Evolutionary conservation across 75 land plant species (phyloP).

Genomic region (Pseudotsuga menziesii): DNA sequence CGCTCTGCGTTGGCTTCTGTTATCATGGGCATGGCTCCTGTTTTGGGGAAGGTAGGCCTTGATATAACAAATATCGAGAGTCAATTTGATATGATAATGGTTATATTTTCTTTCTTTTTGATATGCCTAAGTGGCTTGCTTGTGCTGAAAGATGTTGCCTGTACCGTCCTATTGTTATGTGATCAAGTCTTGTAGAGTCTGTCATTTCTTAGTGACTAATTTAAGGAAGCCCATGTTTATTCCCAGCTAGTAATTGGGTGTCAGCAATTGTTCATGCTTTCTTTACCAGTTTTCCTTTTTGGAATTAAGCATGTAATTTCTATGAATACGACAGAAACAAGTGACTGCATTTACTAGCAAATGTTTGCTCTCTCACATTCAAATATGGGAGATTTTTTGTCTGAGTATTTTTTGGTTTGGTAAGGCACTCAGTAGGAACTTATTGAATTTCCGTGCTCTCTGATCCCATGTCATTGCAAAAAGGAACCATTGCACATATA

Average conservation of each 20-base stretch:
- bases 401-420: too few relatives aligned
- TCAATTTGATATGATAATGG: too few relatives aligned
- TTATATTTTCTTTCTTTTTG: neutral
- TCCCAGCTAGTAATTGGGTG: neutral
- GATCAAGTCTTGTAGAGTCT: too few relatives aligned
- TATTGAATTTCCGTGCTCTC: neutral
- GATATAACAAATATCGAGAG: neutral
- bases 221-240: neutral
- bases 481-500: neutral
- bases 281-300: neutral
- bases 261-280: neutral
- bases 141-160: neutral
- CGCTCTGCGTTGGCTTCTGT: slow-evolving; percentile 98
- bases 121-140: neutral
- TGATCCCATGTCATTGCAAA: neutral
- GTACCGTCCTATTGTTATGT: too few relatives aligned
- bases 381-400: too few relatives aligned
- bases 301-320: neutral
- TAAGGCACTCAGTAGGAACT: too few relatives aligned
- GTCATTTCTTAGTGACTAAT: neutral
- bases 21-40: slow-evolving; percentile 98
- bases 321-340: neutral
- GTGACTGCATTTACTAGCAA: neutral
- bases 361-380: neutral
- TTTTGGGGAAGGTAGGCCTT: slow-evolving; percentile 76